Evolutionary conservation across 1,284 basidiomycete genomes (phyloP), one percentile per base, ranked within the genome.

Genomic region (Cutaneotrichosporon sp.): DNA sequence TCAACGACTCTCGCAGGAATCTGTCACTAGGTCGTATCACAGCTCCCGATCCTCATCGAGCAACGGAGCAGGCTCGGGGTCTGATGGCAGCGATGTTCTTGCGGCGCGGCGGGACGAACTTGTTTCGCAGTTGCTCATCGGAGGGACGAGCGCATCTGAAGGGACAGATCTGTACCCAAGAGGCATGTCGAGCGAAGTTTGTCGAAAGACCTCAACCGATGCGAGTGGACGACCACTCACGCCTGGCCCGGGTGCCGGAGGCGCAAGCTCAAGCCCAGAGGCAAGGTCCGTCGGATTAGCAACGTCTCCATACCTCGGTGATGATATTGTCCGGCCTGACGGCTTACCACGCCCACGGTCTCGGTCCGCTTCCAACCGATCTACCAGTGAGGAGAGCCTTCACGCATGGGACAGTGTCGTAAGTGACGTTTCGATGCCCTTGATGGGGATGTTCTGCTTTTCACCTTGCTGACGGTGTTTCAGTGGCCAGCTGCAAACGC

Each of bases 401-500:
- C 67, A 66, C 57, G 65, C 66, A n/a, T 73, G 70, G 69, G 70
- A 73, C 51, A 73, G 71, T 55, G 71, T 73, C 17, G 70, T 72
- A 53, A 59, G 70, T 69, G 26, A 2, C 30, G 33, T 46, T 49
- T n/a, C n/a, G n/a, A n/a, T n/a, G n/a, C n/a, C n/a, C n/a, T n/a
- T n/a, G n/a, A n/a, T n/a, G n/a, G n/a, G n/a, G n/a, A n/a, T n/a
- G n/a, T n/a, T n/a, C n/a, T n/a, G n/a, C n/a, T n/a, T n/a, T n/a
- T n/a, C n/a, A n/a, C n/a, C n/a, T n/a, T n/a, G 13, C 34, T 22
- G 45, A 41, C 38, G 8, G 20, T 14, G 26, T 8, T 38, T 20
- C 55, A 72, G 70, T 73, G 71, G 71, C 68, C 68, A 1, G 62
- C 63, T 15, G 45, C 64, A 10, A 66, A 61, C 47, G 52, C 58